phyloP scores from a whole-genome alignment of 345 rosid genomes.

The Acer campestre region DNA sequence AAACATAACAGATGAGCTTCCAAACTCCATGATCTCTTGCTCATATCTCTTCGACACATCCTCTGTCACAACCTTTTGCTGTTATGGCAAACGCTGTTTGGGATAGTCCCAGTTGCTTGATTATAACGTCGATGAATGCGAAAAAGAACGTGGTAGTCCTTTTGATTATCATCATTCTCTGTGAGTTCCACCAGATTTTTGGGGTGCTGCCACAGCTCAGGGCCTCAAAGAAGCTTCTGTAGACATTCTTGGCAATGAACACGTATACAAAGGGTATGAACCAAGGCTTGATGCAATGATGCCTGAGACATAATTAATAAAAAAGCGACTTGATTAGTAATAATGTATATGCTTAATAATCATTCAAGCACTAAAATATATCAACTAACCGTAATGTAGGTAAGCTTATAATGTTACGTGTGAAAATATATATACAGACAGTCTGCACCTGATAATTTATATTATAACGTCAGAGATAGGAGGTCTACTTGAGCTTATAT shows the following conservation, averaged over 20 bases:
- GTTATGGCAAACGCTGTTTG: conserved; percentile 39
- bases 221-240: conserved; percentile 16
- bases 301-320: conserved; percentile 7
- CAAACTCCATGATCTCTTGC: conserved; percentile 46
- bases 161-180: conserved; percentile 29
- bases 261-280: conserved; percentile 19
- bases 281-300: conserved; percentile 26
- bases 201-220: neutral
- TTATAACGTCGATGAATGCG: conserved; percentile 9
- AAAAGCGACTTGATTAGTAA: neutral
- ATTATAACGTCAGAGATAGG: too few species aligned
- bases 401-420: too few species aligned
- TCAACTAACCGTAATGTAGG: too few species aligned
- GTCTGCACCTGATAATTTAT: too few species aligned
- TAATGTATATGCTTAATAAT: too few species aligned
- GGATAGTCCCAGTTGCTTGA: conserved; percentile 33
- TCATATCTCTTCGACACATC: conserved; percentile 39
- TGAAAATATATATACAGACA: too few species aligned
- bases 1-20: conserved; percentile 37
- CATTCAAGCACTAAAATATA: too few species aligned
- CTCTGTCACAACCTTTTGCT: conserved; percentile 34
- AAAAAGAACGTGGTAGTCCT: neutral
- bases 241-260: conserved; percentile 10
- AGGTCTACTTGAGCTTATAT: too few species aligned
- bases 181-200: conserved; percentile 21